Evolutionary conservation across 371 early-diverging fungal genomes (phyloP), one percentile per base, ranked within the genome.

Genomic region (Mucor racemosus): DNA sequence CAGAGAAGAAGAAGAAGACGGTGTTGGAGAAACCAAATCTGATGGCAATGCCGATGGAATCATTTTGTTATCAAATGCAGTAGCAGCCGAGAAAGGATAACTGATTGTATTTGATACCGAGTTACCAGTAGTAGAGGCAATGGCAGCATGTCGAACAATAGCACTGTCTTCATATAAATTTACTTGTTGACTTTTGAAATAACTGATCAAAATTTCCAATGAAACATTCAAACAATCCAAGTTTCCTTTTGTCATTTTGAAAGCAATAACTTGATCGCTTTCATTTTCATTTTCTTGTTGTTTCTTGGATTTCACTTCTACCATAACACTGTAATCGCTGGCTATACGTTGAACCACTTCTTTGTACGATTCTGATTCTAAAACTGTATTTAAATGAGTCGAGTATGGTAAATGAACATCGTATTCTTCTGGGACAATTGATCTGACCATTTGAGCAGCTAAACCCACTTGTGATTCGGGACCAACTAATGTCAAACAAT

Each of bases 401-500:
- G 84, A 73, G 26, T 65, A 62, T 11, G 79, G 78, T 11, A 75
- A 72, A 46, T 74, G 73, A 13, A 80, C 41, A 17, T 76, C 55
- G 56, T 81, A 81, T n/a, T 69, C 73, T 50, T 79, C 80, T 8
- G 84, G 80, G 0, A 84, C 69, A 63, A 79, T 69, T 1, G 72
- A 67, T 65, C 70, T 70, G 10, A 84, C 59, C 72, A 81, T 60
- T 39, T 78, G 66, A 21, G 69, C 61, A 0, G 81, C 84, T n/a
- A 68, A 65, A 9, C 66, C 61, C 5, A 84, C 64, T 39, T 84
- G 78, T 1, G 81, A 76, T 53, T 77, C 81, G 0, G 84, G 84
- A 2, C 81, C 81, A 17, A 81, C 58, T 19, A 84, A 17, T 0
- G 73, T 73, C 9, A 84, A 77, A 15, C 50, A 63, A 35, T 79